Conservation (phyloP, 2,329 filamentous ascomycete species). For the Berkeleyomyces basicola region DNA sequence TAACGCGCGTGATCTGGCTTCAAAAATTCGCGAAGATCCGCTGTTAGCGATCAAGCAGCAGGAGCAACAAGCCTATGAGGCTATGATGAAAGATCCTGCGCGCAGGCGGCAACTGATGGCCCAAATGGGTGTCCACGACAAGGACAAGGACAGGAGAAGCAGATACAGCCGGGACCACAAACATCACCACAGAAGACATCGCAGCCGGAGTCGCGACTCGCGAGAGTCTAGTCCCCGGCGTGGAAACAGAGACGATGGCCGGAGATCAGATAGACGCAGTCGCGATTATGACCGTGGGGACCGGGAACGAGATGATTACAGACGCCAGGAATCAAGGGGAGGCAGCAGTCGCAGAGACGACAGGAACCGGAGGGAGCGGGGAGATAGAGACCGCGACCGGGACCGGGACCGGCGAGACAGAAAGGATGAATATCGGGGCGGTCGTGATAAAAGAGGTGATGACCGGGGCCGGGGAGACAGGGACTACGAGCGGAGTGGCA, state of each 20-base stretch:
- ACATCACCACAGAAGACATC: slow-evolving; percentile 5
- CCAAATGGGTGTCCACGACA: slow-evolving; percentile 39
- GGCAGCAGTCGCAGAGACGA: background rate
- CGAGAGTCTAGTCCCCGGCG: slow-evolving; percentile 7
- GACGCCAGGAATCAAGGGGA: background rate
- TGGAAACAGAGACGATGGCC: background rate
- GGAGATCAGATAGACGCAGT: slow-evolving; percentile 4
- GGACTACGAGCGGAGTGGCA: too few species aligned
- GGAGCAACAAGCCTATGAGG: slow-evolving; percentile 65
- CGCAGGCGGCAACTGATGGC: slow-evolving; percentile 51
- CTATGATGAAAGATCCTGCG: slow-evolving; percentile 62
- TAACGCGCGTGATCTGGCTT: slow-evolving; percentile 59
- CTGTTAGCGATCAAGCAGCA: slow-evolving; percentile 85
- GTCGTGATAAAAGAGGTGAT: background rate
- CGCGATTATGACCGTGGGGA: slow-evolving; percentile 4
- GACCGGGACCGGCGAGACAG: background rate
- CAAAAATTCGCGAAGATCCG: slow-evolving; percentile 82
- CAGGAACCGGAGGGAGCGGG: background rate
- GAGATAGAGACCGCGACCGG: background rate
- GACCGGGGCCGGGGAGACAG: background rate
- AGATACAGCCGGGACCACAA: slow-evolving; percentile 23
- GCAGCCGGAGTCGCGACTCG: slow-evolving; percentile 6
- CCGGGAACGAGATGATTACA: background rate
- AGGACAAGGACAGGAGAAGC: slow-evolving; percentile 9
- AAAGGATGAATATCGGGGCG: background rate